Base-by-base conservation (phyloP, 2,329 filamentous ascomycete genomes). In the Colletotrichum phormii region DNA sequence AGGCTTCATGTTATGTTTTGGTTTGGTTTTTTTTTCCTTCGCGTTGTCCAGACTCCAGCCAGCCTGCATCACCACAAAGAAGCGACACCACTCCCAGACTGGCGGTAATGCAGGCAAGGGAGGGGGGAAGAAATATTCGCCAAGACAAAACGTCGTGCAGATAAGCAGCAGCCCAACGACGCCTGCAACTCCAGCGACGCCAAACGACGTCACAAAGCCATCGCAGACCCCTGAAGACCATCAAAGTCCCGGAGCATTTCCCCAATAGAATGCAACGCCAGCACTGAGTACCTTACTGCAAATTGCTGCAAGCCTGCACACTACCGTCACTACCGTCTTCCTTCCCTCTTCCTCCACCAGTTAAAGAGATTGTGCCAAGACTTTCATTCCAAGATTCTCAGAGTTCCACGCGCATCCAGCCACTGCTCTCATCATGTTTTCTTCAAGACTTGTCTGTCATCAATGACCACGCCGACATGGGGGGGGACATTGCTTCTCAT, bases 181-280 rank as follows among this genome's bases (percentile, higher is more conserved):
- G 53, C 42, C 42, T 18, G 18, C 42, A 6, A 42, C 42, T 15
- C 42, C 42, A n/a, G 35, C 35, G 35, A 37, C 35, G 29, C 60
- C 42, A 29, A 35, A 42, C 63, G 18, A 71, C 66, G 60, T 69
- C 66, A 69, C 66, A 55, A 35, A 35, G 35, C 37, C 11, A 51
- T 61, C 26, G 37, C 13, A 24, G 49, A 35, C 60, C 66, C 66
- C 66, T 64, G 66, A 26, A 26, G 35, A 24, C 31, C 24, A 29
- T 29, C 13, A 42, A 42, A 42, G 15, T 57, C 24, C 13, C 53
- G 60, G 46, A 53, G 60, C 46, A 11, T 26, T n/a, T 13, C n/a
- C 49, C 22, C 33, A 64, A 42, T 42, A 42, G 37, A 42, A 64
- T 57, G 51, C 33, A 55, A 31, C 33, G 8, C 33, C 11, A 57